Evolutionary conservation across 2,329 filamentous ascomycete species (phyloP), one percentile per base, ranked within the genome.

Genomic region (Fusarium camptoceras): DNA sequence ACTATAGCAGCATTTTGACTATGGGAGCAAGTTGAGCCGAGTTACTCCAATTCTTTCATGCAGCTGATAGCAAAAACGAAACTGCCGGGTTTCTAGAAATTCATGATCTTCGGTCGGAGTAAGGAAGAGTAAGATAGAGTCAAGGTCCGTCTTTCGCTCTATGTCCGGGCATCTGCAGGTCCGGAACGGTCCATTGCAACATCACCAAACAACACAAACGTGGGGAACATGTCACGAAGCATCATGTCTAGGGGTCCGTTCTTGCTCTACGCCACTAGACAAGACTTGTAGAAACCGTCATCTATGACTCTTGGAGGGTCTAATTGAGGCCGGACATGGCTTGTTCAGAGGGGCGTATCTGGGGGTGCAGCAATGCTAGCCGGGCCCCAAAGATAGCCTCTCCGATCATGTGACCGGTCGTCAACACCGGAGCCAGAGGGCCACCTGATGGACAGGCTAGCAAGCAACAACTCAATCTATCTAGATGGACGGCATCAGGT

Each of bases 381-480:
- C 67, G 58, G 66, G 58, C 67, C 49, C 58, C 54, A 50, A 55
- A 70, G 57, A 70, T 68, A 71, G 63, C 37, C 54, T 44, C 11
- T 44, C 67, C 67, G 67, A 55, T 70, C 67, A 70, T 44, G 63
- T 70, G 67, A 70, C 48, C 67, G 67, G 67, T 25, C 16, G 16
- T 31, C 22, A 25, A 44, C 39, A 67, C 67, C 67, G 67, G 57
- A 39, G 55, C 16, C 16, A 27, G 41, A 64, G 31, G 54, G 34
- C 67, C 67, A 71, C 28, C 67, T 70, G 67, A 70, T 70, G 3
- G 34, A 37, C 34, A 37, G 18, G 34, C 18, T 37, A 68, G 44
- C 50, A 41, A 70, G 60, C 63, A 71, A 43, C 67, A 68, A 64
- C 63, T 68, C 67, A 64, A 39, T 51, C 67, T 71, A 55, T 71